Evolutionary conservation across 257 asterid species (phyloP).

Genomic region (Haberlea rhodopensis): DNA sequence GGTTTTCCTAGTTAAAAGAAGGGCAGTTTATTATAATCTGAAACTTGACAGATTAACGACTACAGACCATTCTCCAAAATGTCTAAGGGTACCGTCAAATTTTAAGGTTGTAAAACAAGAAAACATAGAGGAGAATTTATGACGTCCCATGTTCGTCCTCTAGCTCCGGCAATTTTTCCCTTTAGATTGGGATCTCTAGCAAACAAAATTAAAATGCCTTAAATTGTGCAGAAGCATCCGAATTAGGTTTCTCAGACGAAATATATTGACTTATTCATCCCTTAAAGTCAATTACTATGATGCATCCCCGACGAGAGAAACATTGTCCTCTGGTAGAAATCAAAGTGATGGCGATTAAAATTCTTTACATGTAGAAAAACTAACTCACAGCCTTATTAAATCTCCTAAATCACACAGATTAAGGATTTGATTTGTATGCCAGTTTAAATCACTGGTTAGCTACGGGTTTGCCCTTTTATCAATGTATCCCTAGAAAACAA

Average conservation of each 20-base stretch:
- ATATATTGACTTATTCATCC: too few species aligned
- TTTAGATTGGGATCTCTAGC: too few species aligned
- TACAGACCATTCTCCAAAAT: background rate
- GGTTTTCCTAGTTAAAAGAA: background rate
- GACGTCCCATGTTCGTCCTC: background rate
- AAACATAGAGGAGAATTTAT: background rate
- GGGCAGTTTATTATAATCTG: background rate
- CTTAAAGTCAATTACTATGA: background rate
- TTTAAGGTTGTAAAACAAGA: background rate
- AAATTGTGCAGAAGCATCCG: background rate
- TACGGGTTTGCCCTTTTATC: background rate
- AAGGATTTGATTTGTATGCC: background rate
- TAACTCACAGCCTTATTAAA: background rate
- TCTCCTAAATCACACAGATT: background rate
- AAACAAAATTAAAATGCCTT: too few species aligned
- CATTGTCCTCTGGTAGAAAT: background rate
- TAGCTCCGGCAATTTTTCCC: too few species aligned
- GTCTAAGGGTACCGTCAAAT: background rate
- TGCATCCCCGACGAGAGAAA: background rate
- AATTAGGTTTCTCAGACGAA: too few species aligned
- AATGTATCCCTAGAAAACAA: background rate
- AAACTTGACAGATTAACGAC: background rate
- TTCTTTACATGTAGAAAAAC: too few species aligned
- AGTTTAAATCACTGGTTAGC: background rate
- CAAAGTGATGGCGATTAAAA: too few species aligned